Base-by-base conservation (phyloP, 192 early-diverging fungal genomes). In the Ambispora gerdemannii region DNA sequence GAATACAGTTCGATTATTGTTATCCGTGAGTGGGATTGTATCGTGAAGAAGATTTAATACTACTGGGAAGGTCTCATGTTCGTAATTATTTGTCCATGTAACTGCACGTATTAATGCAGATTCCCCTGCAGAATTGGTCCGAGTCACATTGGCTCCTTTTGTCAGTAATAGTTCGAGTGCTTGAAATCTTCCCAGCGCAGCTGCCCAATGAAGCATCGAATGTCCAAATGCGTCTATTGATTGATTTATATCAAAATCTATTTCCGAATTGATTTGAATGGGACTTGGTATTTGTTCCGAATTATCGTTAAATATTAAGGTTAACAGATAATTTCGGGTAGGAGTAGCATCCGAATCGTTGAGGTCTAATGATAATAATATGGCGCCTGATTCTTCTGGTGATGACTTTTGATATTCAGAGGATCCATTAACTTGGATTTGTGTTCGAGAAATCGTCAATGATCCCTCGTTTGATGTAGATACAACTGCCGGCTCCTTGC, bases 181-280 rank as follows among this genome's bases (percentile, higher is more conserved):
- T 32, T 84, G 79, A 38, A 93, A 82, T 43, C 89, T 76, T 0
- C 88, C 95, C 24, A 98, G 78, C 7, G 96, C 92, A 0, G 94
- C 91, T 13, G 97, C 95, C 96, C 96, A 99, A 70, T 99, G 97
- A 7, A 98, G 78, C 1, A 94, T 85, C 0, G 95, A 93, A 77
- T 99, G 94, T 13, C 96, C 96, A 50, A 92, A 92, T 50, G 95
- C 94, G 66, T 99, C 97, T 63, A 99, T 93, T 2, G 88, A 79
- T 27, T 95, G 72, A 74, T 97, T 88, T 28, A 93, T 78, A 43
- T 97, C 87, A 24, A 94, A 77, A 36, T 86, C 86, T 7, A 75
- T 72, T 6, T 74, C 71, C 27, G 74, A n/a, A n/a, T n/a, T n/a
- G 67, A 27, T 77, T 66, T 24, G 71, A 75, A 25, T 84, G 50